Base-by-base conservation (phyloP, 2,329 filamentous ascomycete species). In the Fusarium dlaminii region DNA sequence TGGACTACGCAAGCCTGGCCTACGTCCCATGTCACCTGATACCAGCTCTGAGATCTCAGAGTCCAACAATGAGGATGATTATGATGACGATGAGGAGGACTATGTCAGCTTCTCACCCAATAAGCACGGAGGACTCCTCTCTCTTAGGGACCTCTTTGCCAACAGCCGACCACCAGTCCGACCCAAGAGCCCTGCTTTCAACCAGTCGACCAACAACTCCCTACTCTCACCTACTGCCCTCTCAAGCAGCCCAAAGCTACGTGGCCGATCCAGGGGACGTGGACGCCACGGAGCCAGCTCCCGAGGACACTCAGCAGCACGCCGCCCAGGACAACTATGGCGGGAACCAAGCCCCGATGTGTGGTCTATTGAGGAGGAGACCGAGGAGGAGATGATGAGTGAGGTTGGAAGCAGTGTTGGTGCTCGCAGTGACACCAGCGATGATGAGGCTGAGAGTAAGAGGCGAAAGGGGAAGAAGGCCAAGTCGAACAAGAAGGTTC, bases 331-430 rank as follows among this genome's bases (percentile, higher is more conserved):
- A 24, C 81, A 82, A 54, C 75, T 88, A 3, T 90, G 88, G 88
- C 83, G 88, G 42, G 86, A 89, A 80, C 88, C 88, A 12, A 90
- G 88, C 75, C 88, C 88, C 1, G 88, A 90, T 60, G 88, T 90
- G 8, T 90, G 88, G 86, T 87, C 87, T 36, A 90, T 90, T 63
- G 86, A 89, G 79, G 88, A 90, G 78, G 88, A 90, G 81, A 86
- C 86, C 3, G 88, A 89, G 80, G 87, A 87, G 76, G 87, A 89
- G 75, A 79, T 86, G 30, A 80, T 84, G 80, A 85, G 84, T 70
- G 84, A 87, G 77, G 79, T 82, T 77, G 83, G 81, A 52, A 79
- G 79, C 61, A 81, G 78, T 64, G 67, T 78, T 27, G 74, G 68
- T 32, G 77, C 70, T 1, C 72, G 80, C 15, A 82, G 81, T 72